Percentiles rank a stretch among this genome's conserved stretches.
Evolutionary conservation across 805 yeast genomes (phyloP).

Genomic region (Candida pseudoglaebosa): DNA sequence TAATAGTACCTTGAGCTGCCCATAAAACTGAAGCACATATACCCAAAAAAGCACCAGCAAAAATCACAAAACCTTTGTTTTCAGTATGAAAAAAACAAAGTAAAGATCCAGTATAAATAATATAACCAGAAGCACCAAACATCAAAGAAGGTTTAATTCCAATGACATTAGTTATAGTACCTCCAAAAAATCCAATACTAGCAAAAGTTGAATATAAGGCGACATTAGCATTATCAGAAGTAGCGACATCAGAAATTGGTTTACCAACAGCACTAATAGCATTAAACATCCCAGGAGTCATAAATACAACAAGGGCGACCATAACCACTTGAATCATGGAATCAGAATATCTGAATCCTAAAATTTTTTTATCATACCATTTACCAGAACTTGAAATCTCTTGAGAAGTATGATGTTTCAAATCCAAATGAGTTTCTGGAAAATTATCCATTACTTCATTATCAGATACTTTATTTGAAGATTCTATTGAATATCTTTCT

Average conservation of each 20-base stretch:
- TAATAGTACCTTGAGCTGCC: constrained; percentile 57
- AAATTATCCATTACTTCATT: constrained; percentile 9
- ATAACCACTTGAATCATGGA: constrained; percentile 36
- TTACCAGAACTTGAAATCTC: constrained; percentile 31
- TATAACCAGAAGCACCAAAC: constrained; percentile 55
- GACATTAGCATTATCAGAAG: constrained; percentile 46
- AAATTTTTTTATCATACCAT: constrained; percentile 35
- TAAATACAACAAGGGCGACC: constrained; percentile 44
- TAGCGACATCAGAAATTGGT: constrained; percentile 36
- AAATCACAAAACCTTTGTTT: constrained; percentile 50
- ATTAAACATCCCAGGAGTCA: constrained; percentile 53
- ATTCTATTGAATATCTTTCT: too few relatives aligned
- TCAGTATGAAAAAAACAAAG: constrained; percentile 43
- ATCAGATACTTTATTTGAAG: too few relatives aligned
- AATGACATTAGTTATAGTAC: constrained; percentile 48
- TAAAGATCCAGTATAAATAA: constrained; percentile 50
- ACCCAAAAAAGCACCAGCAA: constrained; percentile 57
- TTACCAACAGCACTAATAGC: constrained; percentile 51
- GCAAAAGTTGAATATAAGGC: constrained; percentile 56
- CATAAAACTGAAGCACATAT: constrained; percentile 52
- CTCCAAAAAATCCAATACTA: constrained; percentile 54
- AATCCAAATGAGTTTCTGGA: constrained; percentile 14
- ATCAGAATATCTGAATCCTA: constrained; percentile 9
- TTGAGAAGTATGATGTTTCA: constrained; percentile 21
- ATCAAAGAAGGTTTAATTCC: constrained; percentile 44